Percentiles rank a stretch among this genome's conserved stretches.
Evolutionary conservation across 129 eudicot species (phyloP).

Genomic region (Logfia minima): DNA sequence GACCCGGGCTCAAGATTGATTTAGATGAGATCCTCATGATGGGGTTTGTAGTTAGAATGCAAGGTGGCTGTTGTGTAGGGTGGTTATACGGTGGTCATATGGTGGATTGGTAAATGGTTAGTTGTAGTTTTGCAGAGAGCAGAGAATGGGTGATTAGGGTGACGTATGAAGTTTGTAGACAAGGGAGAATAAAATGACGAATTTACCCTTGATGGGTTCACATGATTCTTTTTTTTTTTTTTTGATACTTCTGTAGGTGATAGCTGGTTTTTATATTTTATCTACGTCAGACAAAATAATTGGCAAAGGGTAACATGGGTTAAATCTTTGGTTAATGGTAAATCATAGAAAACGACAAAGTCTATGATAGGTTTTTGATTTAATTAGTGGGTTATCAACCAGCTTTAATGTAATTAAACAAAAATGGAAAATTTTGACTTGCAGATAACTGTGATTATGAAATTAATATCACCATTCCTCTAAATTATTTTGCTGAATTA

Average conservation of each 20-base stretch:
- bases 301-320: conserved; percentile 20
- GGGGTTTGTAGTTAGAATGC: not conserved
- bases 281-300: conserved; percentile 27
- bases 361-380: not conserved
- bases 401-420: too few species aligned
- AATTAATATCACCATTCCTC: too few species aligned
- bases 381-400: too few species aligned
- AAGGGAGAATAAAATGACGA: not conserved
- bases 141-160: conserved; percentile 22
- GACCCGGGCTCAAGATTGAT: conserved; percentile 78
- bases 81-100: not conserved
- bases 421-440: too few species aligned
- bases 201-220: not conserved
- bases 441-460: too few species aligned
- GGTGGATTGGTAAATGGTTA: not conserved
- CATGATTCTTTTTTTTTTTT: not conserved
- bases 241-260: conserved; percentile 1
- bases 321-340: not conserved
- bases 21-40: conserved; percentile 62
- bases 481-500: too few species aligned
- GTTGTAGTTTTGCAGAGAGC: conserved; percentile 18
- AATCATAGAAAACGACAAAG: not conserved
- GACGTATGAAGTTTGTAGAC: conserved; percentile 24
- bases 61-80: conserved; percentile 7
- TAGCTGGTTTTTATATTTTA: conserved; percentile 30